These are phyloP conservation scores for Annulohypoxylon moriforme DNA, from an alignment of 495 filamentous ascomycete genomes.

Conservation along the genomic window DNA sequence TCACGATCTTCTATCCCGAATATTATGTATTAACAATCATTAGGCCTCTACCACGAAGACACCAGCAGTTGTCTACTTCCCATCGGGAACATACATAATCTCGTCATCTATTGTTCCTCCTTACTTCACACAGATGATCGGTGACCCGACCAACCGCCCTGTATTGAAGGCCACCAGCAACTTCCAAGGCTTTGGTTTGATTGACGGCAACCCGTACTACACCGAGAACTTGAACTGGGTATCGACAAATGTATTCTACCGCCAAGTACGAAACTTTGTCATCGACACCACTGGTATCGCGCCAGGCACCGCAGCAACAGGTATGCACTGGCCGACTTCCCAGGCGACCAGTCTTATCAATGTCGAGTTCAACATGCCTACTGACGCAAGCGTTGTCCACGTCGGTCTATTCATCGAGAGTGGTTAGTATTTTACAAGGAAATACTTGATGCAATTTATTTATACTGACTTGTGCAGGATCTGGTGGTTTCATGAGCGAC, in stretches of 20 bases:
- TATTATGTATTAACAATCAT: slow-evolving; percentile 26
- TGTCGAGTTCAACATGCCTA: slow-evolving; percentile 77
- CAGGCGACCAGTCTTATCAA: slow-evolving; percentile 84
- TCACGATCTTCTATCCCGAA: slow-evolving; percentile 59
- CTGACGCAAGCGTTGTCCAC: slow-evolving; percentile 67
- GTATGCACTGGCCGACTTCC: slow-evolving; percentile 84
- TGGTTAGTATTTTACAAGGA: slow-evolving; percentile 51
- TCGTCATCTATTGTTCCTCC: slow-evolving; percentile 70
- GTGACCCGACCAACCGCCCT: slow-evolving; percentile 72
- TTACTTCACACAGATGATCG: slow-evolving; percentile 76
- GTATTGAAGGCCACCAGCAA: slow-evolving; percentile 71
- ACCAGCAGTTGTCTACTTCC: slow-evolving; percentile 84
- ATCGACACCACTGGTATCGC: slow-evolving; percentile 75
- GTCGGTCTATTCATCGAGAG: slow-evolving; percentile 81
- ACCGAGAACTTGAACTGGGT: slow-evolving; percentile 61
- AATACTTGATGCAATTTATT: no score
- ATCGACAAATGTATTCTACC: slow-evolving; percentile 79
- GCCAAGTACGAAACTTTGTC: slow-evolving; percentile 81
- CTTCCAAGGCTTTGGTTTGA: slow-evolving; percentile 72
- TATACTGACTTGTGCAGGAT: slow-evolving; percentile 59
- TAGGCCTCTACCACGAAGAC: slow-evolving; percentile 74
- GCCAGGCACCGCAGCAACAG: slow-evolving; percentile 63
- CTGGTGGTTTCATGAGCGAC: slow-evolving; percentile 75
- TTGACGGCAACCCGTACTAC: slow-evolving; percentile 78
- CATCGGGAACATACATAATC: slow-evolving; percentile 78